These are phyloP conservation scores for Naganishia liquefaciens DNA, from an alignment of 1,284 basidiomycete genomes.

Conservation along the genomic window DNA sequence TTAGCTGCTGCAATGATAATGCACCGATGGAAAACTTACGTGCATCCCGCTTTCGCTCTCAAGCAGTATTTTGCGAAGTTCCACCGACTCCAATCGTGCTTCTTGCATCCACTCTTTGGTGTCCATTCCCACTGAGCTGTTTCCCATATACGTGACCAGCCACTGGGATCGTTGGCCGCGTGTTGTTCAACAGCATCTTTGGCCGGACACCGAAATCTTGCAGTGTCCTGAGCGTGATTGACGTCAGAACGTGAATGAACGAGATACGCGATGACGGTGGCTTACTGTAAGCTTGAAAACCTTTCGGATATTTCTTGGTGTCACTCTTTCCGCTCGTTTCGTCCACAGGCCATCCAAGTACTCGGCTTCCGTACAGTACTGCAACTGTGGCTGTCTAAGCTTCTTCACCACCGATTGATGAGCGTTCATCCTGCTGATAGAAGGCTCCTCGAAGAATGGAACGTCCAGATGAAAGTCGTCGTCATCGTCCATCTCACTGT, in stretches of 20 bases:
- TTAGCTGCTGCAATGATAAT: no score
- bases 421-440: neutral
- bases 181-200: neutral
- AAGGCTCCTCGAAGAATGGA: neutral
- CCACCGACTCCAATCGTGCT: constrained; percentile 14
- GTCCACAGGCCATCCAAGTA: constrained; percentile 16
- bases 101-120: constrained; percentile 14
- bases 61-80: constrained; percentile 20
- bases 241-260: no score
- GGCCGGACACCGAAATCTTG: neutral
- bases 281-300: constrained; percentile 9
- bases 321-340: neutral
- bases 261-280: neutral
- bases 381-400: neutral
- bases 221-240: neutral
- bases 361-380: constrained; percentile 15
- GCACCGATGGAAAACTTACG: constrained; percentile 9
- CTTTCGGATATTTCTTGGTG: neutral
- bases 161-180: neutral
- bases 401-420: neutral
- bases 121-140: constrained; percentile 23
- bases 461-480: neutral
- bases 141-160: constrained; percentile 16
- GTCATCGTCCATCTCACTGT: neutral
- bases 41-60: constrained; percentile 22